These are phyloP conservation scores for Conticribra guillardii DNA, from an alignment of 108 stramenopile genomes.

Conservation along the genomic window DNA sequence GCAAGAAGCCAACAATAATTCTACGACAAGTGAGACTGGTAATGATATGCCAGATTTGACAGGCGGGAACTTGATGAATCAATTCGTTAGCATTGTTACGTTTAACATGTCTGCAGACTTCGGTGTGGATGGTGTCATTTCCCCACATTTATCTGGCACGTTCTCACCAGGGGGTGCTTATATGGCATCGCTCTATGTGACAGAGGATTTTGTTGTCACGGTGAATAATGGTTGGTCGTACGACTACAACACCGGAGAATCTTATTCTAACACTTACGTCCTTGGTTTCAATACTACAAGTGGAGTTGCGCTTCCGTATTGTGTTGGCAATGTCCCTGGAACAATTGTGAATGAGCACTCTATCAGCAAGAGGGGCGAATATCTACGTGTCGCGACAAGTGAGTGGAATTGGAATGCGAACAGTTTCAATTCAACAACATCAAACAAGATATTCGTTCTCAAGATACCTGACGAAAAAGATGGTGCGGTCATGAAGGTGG, in stretches of 20 bases:
- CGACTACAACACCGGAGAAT: neutral
- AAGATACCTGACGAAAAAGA: neutral
- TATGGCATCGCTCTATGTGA: neutral
- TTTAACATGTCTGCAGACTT: slow-evolving; percentile 27
- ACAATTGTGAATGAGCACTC: neutral
- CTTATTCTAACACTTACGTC: neutral
- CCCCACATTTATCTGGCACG: slow-evolving; percentile 10
- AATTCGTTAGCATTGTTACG: slow-evolving; percentile 15
- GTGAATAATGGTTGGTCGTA: neutral
- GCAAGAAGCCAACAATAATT: slow-evolving; percentile 4
- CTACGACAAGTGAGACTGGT: neutral
- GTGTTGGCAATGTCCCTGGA: slow-evolving; percentile 5
- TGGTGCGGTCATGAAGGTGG: slow-evolving; percentile 4
- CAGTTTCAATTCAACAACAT: neutral
- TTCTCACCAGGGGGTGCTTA: slow-evolving; percentile 10
- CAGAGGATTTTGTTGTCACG: slow-evolving; percentile 19
- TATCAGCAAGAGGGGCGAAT: slow-evolving; percentile 4
- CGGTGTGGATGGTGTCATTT: slow-evolving; percentile 4
- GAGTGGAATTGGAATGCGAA: neutral
- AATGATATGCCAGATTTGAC: slow-evolving; percentile 7
- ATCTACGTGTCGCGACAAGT: slow-evolving; percentile 3
- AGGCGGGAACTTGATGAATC: slow-evolving; percentile 1
- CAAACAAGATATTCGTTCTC: slow-evolving; percentile 9
- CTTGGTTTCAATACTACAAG: neutral
- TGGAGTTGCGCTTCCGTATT: neutral